Evolutionary conservation across 1,284 basidiomycete species (phyloP), one percentile per base, ranked within the genome.

Genomic region (Ceraceosorus guamensis): DNA sequence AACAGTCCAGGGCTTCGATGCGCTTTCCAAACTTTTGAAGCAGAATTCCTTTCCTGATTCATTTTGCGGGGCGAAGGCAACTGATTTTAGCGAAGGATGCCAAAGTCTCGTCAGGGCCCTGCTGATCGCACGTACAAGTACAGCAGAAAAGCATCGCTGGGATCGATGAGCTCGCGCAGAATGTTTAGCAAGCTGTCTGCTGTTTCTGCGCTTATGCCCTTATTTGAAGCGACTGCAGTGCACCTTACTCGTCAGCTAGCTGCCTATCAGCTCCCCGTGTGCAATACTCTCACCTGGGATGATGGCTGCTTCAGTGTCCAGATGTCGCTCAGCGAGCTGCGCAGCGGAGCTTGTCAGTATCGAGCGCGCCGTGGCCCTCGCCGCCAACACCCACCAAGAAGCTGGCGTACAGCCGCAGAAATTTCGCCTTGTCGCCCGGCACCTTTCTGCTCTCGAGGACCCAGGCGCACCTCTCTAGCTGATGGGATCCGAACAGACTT

Each of bases 1-100:
- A 82, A 63, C 81, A 84, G 70, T 91, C 89, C 37, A 93, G 87
- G 0, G 93, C 91, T 71, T 90, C 88, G 61, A 74, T 62, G 5
- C 70, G 65, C 33, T 69, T 69, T 54, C 70, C 60, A 14, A 76
- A 62, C 48, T 69, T 70, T 32, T 65, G 66, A n/a, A 76, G 58
- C n/a, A 76, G 55, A 8, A 72, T 63, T 4, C 72, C 72, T 39
- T 73, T 73, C n/a, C 50, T 52, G 33, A 11, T 3, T 8, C 7
- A 24, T 24, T 24, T 24, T 24, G 24, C 24, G 24, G 24, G 24
- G 24, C 24, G 3, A 24, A 24, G 24, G 24, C 24, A 24, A 24
- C 24, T 24, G 2, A 24, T 3, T 1, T 24, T 24, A 24, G 24
- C 24, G 24, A 24, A 24, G 24, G 24, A 24, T 24, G 24, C 24